Percentiles rank a stretch among this genome's conserved stretches.
Evolutionary conservation across 2,329 filamentous ascomycete genomes (phyloP).

Genomic region (Periglandula ipomoeae): DNA sequence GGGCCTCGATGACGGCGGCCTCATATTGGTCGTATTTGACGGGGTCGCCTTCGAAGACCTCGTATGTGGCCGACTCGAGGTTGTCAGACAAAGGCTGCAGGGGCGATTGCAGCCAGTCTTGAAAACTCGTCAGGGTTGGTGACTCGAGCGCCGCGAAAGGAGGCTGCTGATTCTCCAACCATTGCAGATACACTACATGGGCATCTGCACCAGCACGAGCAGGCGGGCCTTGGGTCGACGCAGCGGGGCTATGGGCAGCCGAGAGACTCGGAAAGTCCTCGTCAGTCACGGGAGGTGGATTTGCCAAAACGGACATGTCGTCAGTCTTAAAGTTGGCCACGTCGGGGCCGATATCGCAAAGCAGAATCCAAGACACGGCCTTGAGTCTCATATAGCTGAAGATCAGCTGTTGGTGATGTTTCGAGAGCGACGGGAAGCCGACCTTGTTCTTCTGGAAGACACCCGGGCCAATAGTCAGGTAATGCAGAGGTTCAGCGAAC

Average conservation of each 20-base stretch:
- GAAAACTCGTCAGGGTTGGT: constrained; percentile 49
- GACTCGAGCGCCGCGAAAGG: constrained; percentile 43
- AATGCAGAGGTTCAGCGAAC: constrained; percentile 60
- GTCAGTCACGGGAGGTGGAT: constrained; percentile 27
- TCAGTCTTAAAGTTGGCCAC: constrained; percentile 21
- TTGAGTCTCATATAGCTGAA: constrained; percentile 56
- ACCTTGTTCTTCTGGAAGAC: constrained; percentile 52
- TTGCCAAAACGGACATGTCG: constrained; percentile 17
- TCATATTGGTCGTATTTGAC: constrained; percentile 98
- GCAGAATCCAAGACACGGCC: constrained; percentile 50
- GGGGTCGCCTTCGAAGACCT: constrained; percentile 96
- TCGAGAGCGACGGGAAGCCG: constrained; percentile 53
- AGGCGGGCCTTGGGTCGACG: constrained; percentile 19
- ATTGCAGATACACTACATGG: constrained; percentile 71
- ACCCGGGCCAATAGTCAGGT: constrained; percentile 44
- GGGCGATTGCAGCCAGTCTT: constrained; percentile 93
- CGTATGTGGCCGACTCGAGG: constrained; percentile 92
- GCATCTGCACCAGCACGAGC: constrained; percentile 19
- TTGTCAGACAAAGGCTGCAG: constrained; percentile 94
- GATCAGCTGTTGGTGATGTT: constrained; percentile 51
- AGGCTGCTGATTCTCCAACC: constrained; percentile 75
- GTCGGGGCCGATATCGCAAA: constrained; percentile 52
- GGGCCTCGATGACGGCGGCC: constrained; percentile 67
- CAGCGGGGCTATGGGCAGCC: constrained; percentile 44
- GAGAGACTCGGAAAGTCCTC: constrained; percentile 60